These are phyloP conservation scores for Hyaloscypha variabilis DNA, from an alignment of 495 filamentous ascomycete species.

Conservation along the genomic window DNA sequence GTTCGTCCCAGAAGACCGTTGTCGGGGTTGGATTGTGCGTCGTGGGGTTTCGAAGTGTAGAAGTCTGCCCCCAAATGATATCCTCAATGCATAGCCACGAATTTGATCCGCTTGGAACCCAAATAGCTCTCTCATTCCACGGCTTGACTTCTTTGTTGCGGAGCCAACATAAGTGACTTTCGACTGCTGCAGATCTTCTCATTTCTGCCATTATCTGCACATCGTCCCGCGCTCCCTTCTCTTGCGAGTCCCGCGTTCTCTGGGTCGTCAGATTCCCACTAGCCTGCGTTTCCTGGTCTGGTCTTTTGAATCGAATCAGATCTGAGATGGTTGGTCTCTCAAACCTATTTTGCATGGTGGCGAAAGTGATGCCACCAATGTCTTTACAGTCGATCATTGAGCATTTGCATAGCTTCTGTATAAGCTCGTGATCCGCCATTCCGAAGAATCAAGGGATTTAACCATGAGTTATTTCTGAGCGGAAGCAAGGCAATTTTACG, in stretches of 20 bases:
- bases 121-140: background rate
- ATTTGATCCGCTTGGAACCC: background rate
- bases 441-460: background rate
- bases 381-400: background rate
- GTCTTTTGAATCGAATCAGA: background rate
- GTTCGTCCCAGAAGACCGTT: background rate
- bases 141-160: background rate
- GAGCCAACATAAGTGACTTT: background rate
- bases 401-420: background rate
- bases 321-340: background rate
- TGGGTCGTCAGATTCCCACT: background rate
- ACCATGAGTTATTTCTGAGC: background rate
- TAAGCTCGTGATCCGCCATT: background rate
- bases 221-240: background rate
- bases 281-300: background rate
- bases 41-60: background rate
- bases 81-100: background rate
- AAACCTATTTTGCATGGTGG: background rate
- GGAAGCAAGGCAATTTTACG: background rate
- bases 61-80: background rate
- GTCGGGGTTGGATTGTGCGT: background rate
- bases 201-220: background rate
- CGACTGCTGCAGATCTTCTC: background rate
- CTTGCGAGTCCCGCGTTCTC: background rate
- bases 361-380: background rate